Conservation (phyloP, 495 filamentous ascomycete species). For the Aspergillus kassunensis region DNA sequence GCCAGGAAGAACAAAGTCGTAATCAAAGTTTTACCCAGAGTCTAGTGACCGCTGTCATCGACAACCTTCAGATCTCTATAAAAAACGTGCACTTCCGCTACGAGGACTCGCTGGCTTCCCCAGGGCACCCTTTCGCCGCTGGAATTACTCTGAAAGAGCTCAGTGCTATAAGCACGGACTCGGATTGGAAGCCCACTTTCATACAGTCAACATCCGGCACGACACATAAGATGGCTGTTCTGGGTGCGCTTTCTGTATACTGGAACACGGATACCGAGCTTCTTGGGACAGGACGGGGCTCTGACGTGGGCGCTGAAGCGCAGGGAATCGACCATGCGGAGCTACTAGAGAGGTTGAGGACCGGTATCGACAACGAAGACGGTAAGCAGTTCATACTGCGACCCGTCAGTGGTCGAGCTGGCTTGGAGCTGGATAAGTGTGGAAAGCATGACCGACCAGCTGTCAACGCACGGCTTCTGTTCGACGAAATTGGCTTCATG, state of each 20-base stretch:
- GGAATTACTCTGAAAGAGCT: conserved; percentile 91
- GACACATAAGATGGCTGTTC: conserved; percentile 86
- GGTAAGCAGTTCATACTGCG: conserved; percentile 92
- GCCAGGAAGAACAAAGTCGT: conserved; percentile 87
- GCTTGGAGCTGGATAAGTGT: conserved; percentile 89
- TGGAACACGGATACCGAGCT: conserved; percentile 94
- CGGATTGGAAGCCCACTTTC: conserved; percentile 89
- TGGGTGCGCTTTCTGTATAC: conserved; percentile 86
- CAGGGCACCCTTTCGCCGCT: conserved; percentile 89
- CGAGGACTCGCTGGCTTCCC: conserved; percentile 93
- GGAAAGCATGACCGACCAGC: conserved; percentile 75
- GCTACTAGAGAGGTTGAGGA: conserved; percentile 68
- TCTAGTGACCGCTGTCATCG: conserved; percentile 89
- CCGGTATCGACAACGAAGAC: conserved; percentile 69
- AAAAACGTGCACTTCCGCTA: conserved; percentile 98
- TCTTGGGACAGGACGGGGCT: conserved; percentile 67
- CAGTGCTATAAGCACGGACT: conserved; percentile 92
- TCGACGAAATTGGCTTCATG: conserved; percentile 93
- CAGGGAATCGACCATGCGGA: conserved; percentile 65
- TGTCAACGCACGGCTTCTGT: conserved; percentile 84
- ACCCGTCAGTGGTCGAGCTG: conserved; percentile 88
- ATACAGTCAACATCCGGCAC: conserved; percentile 78
- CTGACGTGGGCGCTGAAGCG: conserved; percentile 57
- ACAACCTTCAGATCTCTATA: conserved; percentile 94
- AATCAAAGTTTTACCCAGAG: conserved; percentile 96